Evolutionary conservation across 192 early-diverging fungal genomes (phyloP).

Genomic region (Coemansia sp.): DNA sequence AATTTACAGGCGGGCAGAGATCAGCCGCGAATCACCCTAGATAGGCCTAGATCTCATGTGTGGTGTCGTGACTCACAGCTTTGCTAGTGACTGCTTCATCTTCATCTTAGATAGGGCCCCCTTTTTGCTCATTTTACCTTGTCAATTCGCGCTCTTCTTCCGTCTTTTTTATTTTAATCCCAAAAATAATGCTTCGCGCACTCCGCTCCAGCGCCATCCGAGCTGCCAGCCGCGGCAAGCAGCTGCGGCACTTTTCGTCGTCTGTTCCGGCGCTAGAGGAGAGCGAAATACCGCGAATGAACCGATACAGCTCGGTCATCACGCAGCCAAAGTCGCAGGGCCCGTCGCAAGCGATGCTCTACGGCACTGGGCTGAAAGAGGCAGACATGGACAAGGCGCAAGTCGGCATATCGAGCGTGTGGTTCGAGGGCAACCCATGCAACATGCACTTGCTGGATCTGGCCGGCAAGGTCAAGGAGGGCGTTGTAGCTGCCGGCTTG

Average conservation of each 20-base stretch:
- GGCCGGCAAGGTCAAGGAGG: slow-evolving; percentile 84
- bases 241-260: slow-evolving; percentile 6
- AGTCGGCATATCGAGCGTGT: slow-evolving; percentile 96
- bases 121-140: neutral
- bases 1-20: neutral
- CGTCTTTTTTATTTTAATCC: neutral
- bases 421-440: slow-evolving; percentile 99
- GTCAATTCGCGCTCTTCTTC: neutral
- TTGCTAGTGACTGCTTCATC: neutral
- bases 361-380: slow-evolving; percentile 87
- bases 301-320: slow-evolving; percentile 83
- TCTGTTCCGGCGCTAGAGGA: slow-evolving; percentile 6
- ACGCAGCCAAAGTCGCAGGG: slow-evolving; percentile 94
- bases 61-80: neutral
- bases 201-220: neutral
- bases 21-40: neutral
- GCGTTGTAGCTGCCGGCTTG: slow-evolving; percentile 83
- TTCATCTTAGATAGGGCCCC: neutral
- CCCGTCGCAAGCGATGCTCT: slow-evolving; percentile 96
- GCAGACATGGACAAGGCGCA: slow-evolving; percentile 83
- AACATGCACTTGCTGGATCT: slow-evolving; percentile 98
- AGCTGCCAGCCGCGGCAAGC: slow-evolving; percentile 1
- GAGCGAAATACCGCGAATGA: slow-evolving; percentile 51
- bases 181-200: slow-evolving; percentile 31
- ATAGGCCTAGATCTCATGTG: too few relatives aligned